Evolutionary conservation across 2,329 filamentous ascomycete species (phyloP).

Genomic region (Fusarium goolgardi): DNA sequence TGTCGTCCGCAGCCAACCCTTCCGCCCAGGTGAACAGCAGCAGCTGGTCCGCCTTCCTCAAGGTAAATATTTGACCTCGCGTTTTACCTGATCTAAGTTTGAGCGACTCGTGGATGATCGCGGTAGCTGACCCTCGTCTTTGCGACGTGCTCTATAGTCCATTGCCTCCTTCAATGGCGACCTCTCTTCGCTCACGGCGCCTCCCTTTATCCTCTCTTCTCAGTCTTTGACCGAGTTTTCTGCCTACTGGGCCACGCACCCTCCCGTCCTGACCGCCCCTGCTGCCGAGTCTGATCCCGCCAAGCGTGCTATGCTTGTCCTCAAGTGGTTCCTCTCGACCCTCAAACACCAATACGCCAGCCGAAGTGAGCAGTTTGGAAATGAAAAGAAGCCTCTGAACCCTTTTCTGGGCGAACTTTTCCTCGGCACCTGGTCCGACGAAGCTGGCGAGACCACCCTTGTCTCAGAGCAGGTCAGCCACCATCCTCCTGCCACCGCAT

Average conservation of each 20-base stretch:
- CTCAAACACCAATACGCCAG: conserved; percentile 86
- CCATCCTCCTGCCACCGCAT: conserved; percentile 94
- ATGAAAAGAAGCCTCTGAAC: conserved; percentile 98
- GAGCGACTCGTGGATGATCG: conserved; percentile 14
- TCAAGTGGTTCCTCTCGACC: conserved; percentile 96
- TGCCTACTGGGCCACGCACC: conserved; percentile 85
- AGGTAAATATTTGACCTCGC: conserved; percentile 53
- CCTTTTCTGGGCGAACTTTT: conserved; percentile 97
- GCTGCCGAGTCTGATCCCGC: conserved; percentile 81
- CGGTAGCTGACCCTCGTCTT: conserved; percentile 31
- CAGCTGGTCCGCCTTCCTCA: conserved; percentile 65
- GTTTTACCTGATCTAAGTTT: background rate
- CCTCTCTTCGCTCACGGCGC: conserved; percentile 81
- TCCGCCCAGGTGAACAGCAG: conserved; percentile 56
- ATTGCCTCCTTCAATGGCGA: conserved; percentile 87
- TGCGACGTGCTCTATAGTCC: conserved; percentile 59
- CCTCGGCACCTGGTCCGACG: conserved; percentile 88
- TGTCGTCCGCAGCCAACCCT: conserved; percentile 48
- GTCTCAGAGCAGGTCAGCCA: conserved; percentile 96
- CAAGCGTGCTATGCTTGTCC: conserved; percentile 85
- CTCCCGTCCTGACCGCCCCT: conserved; percentile 81
- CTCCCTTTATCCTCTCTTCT: conserved; percentile 83
- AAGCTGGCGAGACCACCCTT: conserved; percentile 82
- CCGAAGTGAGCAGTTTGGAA: conserved; percentile 81
- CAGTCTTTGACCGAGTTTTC: conserved; percentile 85